Conservation (phyloP, 2,329 filamentous ascomycete species). For the Ceratocystis papillata region DNA sequence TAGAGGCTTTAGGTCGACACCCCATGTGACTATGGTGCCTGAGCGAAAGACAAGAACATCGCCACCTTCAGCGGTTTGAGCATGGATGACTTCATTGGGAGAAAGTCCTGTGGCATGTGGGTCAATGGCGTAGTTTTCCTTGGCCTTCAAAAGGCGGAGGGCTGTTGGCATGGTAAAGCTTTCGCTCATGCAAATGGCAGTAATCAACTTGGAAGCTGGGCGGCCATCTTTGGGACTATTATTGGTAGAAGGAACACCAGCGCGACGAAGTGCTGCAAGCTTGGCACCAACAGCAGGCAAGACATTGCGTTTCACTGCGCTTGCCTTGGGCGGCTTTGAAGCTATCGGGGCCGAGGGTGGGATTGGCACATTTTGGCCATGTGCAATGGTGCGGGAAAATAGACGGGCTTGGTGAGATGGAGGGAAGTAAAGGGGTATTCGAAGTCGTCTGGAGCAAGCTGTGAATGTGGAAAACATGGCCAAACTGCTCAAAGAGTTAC, state of each 20-base stretch:
- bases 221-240: not conserved
- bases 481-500: not conserved
- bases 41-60: constrained; percentile 96
- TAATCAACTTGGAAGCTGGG: constrained; percentile 32
- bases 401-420: not conserved
- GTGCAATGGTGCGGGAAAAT: not conserved
- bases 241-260: constrained; percentile 13
- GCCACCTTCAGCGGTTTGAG: constrained; percentile 52
- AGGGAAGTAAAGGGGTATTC: not conserved
- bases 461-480: constrained; percentile 6
- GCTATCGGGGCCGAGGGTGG: not conserved
- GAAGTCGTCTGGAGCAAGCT: constrained; percentile 6
- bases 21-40: constrained; percentile 88
- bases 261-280: constrained; percentile 21
- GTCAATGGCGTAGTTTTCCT: constrained; percentile 49
- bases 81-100: constrained; percentile 52
- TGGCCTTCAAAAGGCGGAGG: constrained; percentile 44
- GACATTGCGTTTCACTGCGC: constrained; percentile 12
- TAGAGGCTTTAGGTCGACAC: constrained; percentile 64
- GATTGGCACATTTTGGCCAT: not conserved
- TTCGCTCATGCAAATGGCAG: constrained; percentile 52
- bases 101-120: constrained; percentile 52
- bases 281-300: constrained; percentile 13
- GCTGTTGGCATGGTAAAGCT: constrained; percentile 54
- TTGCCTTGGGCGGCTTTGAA: constrained; percentile 15